Percentiles rank a stretch among this genome's conserved stretches.
phyloP scores from a whole-genome alignment of 2,329 filamentous ascomycete genomes.

The Diaporthe sp. region DNA sequence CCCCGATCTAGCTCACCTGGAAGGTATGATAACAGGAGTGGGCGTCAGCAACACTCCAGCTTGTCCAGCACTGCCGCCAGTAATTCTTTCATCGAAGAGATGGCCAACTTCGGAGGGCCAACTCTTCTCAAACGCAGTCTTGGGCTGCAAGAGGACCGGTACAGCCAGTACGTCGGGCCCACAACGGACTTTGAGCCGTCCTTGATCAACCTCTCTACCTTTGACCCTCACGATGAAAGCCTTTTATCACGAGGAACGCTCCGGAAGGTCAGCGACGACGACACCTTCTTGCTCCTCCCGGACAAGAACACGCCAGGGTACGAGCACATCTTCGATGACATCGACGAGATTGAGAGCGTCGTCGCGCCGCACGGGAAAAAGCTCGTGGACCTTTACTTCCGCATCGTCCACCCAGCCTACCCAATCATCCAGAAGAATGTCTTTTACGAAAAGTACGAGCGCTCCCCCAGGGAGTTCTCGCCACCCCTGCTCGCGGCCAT shows the following conservation, averaged over 20 bases:
- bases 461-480: constrained; percentile 70
- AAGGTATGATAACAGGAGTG: constrained; percentile 66
- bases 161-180: constrained; percentile 86
- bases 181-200: constrained; percentile 88
- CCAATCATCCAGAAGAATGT: constrained; percentile 73
- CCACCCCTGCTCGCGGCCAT: constrained; percentile 71
- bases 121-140: constrained; percentile 77
- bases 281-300: constrained; percentile 85
- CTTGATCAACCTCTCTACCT: constrained; percentile 84
- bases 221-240: constrained; percentile 86
- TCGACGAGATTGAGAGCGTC: constrained; percentile 74
- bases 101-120: constrained; percentile 77
- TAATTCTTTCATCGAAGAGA: constrained; percentile 76
- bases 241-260: constrained; percentile 77
- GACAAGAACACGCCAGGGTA: constrained; percentile 80
- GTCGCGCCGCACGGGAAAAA: constrained; percentile 74
- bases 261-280: constrained; percentile 81
- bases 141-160: constrained; percentile 82
- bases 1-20: constrained; percentile 66
- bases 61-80: constrained; percentile 73
- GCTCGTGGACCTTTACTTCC: constrained; percentile 77
- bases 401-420: constrained; percentile 70
- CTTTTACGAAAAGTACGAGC: constrained; percentile 72
- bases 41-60: constrained; percentile 68
- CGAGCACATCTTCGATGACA: constrained; percentile 77